These are phyloP conservation scores for Rhinocladiella similis DNA, from an alignment of 2,329 filamentous ascomycete genomes.

Conservation along the genomic window DNA sequence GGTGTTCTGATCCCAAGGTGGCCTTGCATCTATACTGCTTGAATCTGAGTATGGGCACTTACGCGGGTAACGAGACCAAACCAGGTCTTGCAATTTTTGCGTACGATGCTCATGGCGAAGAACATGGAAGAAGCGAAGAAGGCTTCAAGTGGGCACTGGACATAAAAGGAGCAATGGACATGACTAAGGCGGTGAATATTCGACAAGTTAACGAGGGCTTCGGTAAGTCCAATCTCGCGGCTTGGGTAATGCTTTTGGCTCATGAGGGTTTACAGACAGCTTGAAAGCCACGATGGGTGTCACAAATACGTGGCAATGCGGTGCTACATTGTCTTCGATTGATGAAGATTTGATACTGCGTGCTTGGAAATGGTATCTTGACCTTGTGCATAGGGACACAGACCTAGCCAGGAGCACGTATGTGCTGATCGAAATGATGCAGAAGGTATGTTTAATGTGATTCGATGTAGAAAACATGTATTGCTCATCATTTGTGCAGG, in stretches of 20 bases:
- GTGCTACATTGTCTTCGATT: slow-evolving; percentile 8
- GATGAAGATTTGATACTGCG: slow-evolving; percentile 10
- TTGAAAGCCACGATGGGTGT: slow-evolving; percentile 10
- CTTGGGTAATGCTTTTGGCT: too few relatives aligned
- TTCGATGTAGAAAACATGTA: not conserved
- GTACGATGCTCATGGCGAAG: slow-evolving; percentile 16
- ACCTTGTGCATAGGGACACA: slow-evolving; percentile 5
- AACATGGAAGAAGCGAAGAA: slow-evolving; percentile 13
- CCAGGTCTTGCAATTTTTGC: slow-evolving; percentile 18
- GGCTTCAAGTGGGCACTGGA: slow-evolving; percentile 24
- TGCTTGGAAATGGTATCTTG: slow-evolving; percentile 17
- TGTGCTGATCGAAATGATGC: slow-evolving; percentile 16
- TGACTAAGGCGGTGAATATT: slow-evolving; percentile 13
- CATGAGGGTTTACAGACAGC: not conserved
- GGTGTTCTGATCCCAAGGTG: slow-evolving; percentile 13
- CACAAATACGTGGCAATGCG: slow-evolving; percentile 13
- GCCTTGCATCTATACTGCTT: slow-evolving; percentile 20
- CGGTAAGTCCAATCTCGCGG: not conserved
- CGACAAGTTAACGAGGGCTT: slow-evolving; percentile 13
- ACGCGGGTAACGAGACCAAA: slow-evolving; percentile 13
- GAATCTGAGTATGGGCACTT: slow-evolving; percentile 11
- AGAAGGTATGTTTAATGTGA: slow-evolving; percentile 3
- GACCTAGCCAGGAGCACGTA: slow-evolving; percentile 13
- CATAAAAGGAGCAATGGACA: slow-evolving; percentile 20
- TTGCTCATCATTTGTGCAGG: not conserved